Evolutionary conservation across 148 eudicot genomes (phyloP).

Genomic region (Arbutus unedo): DNA sequence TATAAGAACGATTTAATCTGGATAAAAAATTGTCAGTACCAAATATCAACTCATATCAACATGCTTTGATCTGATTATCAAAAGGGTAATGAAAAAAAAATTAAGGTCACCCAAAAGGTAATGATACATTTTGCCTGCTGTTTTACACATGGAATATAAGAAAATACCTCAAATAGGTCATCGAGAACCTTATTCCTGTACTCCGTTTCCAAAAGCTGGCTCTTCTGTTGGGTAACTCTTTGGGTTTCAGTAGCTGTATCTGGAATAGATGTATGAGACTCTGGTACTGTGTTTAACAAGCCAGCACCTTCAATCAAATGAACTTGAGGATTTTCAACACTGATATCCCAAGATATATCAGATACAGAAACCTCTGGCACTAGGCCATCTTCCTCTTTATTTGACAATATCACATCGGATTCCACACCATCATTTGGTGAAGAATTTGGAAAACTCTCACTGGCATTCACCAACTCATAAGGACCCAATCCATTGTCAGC

Average conservation of each 20-base stretch:
- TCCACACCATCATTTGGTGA: constrained; percentile 34
- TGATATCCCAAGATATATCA: constrained; percentile 79
- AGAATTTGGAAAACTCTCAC: constrained; percentile 56
- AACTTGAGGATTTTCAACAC: constrained; percentile 63
- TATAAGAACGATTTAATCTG: constrained; percentile 87
- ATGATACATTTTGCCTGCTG: neutral
- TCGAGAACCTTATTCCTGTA: constrained; percentile 85
- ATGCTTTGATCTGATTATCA: neutral
- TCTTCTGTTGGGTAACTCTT: constrained; percentile 44
- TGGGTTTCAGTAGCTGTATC: constrained; percentile 33
- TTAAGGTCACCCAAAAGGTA: neutral
- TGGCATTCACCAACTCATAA: constrained; percentile 87
- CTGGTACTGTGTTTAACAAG: constrained; percentile 25
- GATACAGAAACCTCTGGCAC: constrained; percentile 43
- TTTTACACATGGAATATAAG: neutral
- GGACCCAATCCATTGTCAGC: constrained; percentile 80
- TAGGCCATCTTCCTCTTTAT: constrained; percentile 29
- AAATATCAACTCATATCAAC: constrained; percentile 10
- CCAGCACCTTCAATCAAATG: constrained; percentile 37
- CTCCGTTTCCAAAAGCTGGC: constrained; percentile 85
- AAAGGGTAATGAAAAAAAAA: neutral
- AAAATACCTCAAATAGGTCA: constrained; percentile 84
- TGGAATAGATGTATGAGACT: constrained; percentile 33
- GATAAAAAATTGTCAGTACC: neutral
- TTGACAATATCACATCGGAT: constrained; percentile 28